Base-by-base conservation (phyloP, 768 basidiomycete genomes). In the Rhodotorula toruloides region DNA sequence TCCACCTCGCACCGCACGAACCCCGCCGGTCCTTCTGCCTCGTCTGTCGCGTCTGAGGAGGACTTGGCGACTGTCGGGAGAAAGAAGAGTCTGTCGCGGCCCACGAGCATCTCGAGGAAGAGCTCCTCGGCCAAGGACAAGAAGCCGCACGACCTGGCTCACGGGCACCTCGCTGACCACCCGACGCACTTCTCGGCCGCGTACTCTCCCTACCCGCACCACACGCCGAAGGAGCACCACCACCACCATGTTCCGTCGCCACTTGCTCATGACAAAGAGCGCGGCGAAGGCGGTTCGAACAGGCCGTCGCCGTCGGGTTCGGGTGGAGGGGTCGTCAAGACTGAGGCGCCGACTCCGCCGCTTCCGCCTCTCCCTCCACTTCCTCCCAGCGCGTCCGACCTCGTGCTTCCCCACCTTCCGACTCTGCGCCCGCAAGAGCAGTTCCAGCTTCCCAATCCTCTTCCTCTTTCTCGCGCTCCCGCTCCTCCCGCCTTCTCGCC, bases 61-160 rank as follows among this genome's bases (percentile, higher is more conserved):
- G 66, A 67, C 14, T 61, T 67, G 44, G 48, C 66, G 12, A 58
- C 52, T 0, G 39, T 67, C 31, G 66, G 66, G 16, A 49, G 66
- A n/a, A 62, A 61, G 52, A 67, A 67, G 57, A 67, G 66, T 34
- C 22, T 67, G 19, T 57, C 56, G 13, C 57, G 61, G 16, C 52
- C 66, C 16, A 29, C 56, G 21, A 44, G 50, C 31, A 48, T 54
- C n/a, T 54, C 53, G n/a, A 37, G 66, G n/a, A 34, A 50, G 14
- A 54, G 57, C 21, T 42, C 57, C 27, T 57, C 57, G 13, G 52
- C 48, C 1, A 39, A 46, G 39, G 52, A 53, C n/a, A 22, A 58
- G 43, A 54, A 58, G 22, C 66, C 66, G 52, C 66, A 67, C 61
- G 66, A 67, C 32, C 66, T 67, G 40, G 61, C 66, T 25, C 66